phyloP scores from a whole-genome alignment of 352 stramenopile genomes.

The Pythium graminicola region DNA sequence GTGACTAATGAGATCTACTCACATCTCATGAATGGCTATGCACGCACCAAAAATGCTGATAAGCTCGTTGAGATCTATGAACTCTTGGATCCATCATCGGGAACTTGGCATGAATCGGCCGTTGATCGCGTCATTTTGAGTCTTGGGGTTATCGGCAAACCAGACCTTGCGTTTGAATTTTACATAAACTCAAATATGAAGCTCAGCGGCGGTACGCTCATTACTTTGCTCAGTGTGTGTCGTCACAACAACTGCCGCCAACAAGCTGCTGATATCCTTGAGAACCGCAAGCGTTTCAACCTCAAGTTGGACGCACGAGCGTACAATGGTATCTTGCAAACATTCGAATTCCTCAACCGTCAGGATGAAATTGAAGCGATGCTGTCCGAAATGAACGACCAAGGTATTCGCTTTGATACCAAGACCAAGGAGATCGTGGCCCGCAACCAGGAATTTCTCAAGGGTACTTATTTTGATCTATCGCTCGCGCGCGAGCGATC shows the following conservation, averaged over 20 bases:
- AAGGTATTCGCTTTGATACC: conserved; percentile 48
- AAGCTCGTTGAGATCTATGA: conserved; percentile 50
- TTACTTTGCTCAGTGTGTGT: conserved; percentile 63
- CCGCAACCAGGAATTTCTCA: conserved; percentile 40
- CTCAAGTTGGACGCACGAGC: conserved; percentile 54
- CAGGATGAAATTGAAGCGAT: conserved; percentile 49
- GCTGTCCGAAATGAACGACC: conserved; percentile 55
- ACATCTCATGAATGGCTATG: conserved; percentile 50
- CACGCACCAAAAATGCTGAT: conserved; percentile 33
- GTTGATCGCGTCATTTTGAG: conserved; percentile 67
- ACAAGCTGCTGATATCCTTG: conserved; percentile 62
- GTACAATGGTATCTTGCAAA: conserved; percentile 70
- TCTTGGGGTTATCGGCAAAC: conserved; percentile 55
- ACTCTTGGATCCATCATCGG: conserved; percentile 48
- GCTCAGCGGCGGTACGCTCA: conserved; percentile 61
- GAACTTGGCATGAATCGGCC: conserved; percentile 57
- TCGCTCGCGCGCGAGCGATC: conserved; percentile 24
- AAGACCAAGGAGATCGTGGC: conserved; percentile 51
- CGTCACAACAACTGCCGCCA: conserved; percentile 61
- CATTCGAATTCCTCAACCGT: conserved; percentile 64
- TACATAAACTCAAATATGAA: conserved; percentile 80
- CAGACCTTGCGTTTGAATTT: conserved; percentile 62
- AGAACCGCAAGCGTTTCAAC: conserved; percentile 74
- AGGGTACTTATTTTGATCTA: conserved; percentile 36
- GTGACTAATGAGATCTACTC: conserved; percentile 66